Conservation (phyloP, 225 moss, liverwort and hornwort genomes). For the Asterella californica region DNA sequence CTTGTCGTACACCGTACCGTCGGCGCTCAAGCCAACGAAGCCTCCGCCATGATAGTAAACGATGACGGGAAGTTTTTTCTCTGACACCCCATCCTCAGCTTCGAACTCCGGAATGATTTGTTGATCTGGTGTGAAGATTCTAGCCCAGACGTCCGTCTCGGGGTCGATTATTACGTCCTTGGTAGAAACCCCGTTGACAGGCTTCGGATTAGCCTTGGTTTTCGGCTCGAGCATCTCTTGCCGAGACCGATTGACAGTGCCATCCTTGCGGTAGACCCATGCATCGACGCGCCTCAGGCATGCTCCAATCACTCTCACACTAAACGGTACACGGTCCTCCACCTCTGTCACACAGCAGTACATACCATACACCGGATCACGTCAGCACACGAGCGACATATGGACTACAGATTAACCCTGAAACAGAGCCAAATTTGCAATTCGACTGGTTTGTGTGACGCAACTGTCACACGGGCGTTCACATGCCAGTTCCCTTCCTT, state of each 20-base stretch:
- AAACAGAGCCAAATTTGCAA: constrained; percentile 1
- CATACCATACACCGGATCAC: constrained; percentile 1
- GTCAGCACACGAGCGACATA: background rate
- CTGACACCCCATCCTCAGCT: constrained; percentile 9
- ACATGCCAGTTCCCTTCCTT: background rate
- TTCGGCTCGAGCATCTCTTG: constrained; percentile 20
- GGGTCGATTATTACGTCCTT: constrained; percentile 63
- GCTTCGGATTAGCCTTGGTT: constrained; percentile 37
- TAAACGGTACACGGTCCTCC: constrained; percentile 19
- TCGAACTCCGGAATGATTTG: background rate
- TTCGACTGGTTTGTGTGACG: background rate
- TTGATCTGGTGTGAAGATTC: constrained; percentile 54
- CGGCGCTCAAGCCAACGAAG: constrained; percentile 55
- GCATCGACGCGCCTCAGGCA: constrained; percentile 16
- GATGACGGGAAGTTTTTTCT: constrained; percentile 56
- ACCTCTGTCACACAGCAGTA: constrained; percentile 7
- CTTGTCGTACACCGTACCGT: constrained; percentile 34
- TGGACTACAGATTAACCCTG: background rate
- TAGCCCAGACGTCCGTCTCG: constrained; percentile 56
- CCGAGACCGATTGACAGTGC: constrained; percentile 33
- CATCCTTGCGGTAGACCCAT: constrained; percentile 33
- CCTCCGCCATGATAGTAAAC: constrained; percentile 89
- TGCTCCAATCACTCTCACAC: constrained; percentile 20
- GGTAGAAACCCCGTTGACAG: constrained; percentile 57
- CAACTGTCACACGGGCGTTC: background rate